A percentile compares a stretch with the other conserved stretches of the same genome.
Conservation (phyloP, 2,329 filamentous ascomycete species). For the Colletotrichum sp. region DNA sequence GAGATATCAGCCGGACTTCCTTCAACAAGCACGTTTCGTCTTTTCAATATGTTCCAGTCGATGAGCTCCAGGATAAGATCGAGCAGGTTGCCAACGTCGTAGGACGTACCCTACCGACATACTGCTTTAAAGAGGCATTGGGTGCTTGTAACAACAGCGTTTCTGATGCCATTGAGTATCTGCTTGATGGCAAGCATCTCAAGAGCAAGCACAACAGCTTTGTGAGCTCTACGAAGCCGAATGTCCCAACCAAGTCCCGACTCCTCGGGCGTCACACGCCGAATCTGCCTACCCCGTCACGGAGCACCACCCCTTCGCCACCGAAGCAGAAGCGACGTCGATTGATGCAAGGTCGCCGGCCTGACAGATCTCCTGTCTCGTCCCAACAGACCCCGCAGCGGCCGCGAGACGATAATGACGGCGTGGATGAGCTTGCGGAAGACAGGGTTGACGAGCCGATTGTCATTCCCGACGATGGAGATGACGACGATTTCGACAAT, state of each 20-base stretch:
- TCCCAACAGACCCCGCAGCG: constrained; percentile 23
- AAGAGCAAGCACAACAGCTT: constrained; percentile 22
- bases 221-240: constrained; percentile 23
- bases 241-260: constrained; percentile 21
- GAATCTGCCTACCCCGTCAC: constrained; percentile 18
- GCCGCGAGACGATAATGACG: constrained; percentile 30
- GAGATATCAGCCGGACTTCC: constrained; percentile 67
- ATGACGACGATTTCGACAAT: constrained; percentile 45
- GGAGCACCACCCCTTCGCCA: constrained; percentile 30
- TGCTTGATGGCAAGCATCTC: constrained; percentile 25
- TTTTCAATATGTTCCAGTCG: constrained; percentile 54
- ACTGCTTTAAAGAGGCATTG: constrained; percentile 38
- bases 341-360: constrained; percentile 40
- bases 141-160: constrained; percentile 35
- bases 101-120: constrained; percentile 32
- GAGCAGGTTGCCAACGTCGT: constrained; percentile 42
- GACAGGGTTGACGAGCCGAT: constrained; percentile 28
- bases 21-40: constrained; percentile 48
- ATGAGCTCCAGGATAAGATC: constrained; percentile 39
- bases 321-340: constrained; percentile 31
- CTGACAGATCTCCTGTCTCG: constrained; percentile 19
- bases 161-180: constrained; percentile 37
- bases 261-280: constrained; percentile 23
- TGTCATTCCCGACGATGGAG: constrained; percentile 40
- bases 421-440: constrained; percentile 30